Evolutionary conservation across 495 filamentous ascomycete species (phyloP).

Genomic region (Corynascus novoguineensis): DNA sequence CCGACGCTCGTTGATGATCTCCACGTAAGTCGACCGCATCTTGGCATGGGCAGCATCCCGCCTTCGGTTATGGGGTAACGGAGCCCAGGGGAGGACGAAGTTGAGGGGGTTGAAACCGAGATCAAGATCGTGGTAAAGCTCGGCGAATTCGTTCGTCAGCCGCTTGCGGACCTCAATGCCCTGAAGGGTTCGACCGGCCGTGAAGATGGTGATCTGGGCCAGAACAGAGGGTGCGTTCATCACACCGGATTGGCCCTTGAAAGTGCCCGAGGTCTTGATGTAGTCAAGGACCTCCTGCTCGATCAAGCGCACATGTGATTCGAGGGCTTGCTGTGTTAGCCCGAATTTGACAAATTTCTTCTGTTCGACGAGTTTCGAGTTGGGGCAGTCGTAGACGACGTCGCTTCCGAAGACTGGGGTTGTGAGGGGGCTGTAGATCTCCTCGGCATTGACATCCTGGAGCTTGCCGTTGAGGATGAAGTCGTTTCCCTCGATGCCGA

Average conservation of each 20-base stretch:
- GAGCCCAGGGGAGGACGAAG: slow-evolving; percentile 80
- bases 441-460: slow-evolving; percentile 74
- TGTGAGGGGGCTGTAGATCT: slow-evolving; percentile 74
- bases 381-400: slow-evolving; percentile 85
- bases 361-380: slow-evolving; percentile 56
- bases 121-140: slow-evolving; percentile 76
- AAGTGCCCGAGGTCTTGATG: slow-evolving; percentile 56
- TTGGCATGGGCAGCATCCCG: slow-evolving; percentile 70
- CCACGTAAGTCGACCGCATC: slow-evolving; percentile 71
- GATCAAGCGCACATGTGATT: slow-evolving; percentile 72
- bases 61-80: slow-evolving; percentile 75
- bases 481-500: slow-evolving; percentile 76
- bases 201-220: slow-evolving; percentile 83
- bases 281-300: slow-evolving; percentile 66
- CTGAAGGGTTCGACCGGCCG: slow-evolving; percentile 72
- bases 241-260: slow-evolving; percentile 63
- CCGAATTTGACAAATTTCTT: slow-evolving; percentile 65
- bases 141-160: slow-evolving; percentile 67
- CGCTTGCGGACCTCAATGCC: slow-evolving; percentile 72
- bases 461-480: slow-evolving; percentile 84
- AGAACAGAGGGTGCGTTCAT: slow-evolving; percentile 62
- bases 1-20: slow-evolving; percentile 65
- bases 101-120: slow-evolving; percentile 79
- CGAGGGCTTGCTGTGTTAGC: slow-evolving; percentile 69
- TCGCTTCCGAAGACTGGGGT: slow-evolving; percentile 82